phyloP scores from a whole-genome alignment of 108 stramenopile species.

The Nannochloropsis oceanica region DNA sequence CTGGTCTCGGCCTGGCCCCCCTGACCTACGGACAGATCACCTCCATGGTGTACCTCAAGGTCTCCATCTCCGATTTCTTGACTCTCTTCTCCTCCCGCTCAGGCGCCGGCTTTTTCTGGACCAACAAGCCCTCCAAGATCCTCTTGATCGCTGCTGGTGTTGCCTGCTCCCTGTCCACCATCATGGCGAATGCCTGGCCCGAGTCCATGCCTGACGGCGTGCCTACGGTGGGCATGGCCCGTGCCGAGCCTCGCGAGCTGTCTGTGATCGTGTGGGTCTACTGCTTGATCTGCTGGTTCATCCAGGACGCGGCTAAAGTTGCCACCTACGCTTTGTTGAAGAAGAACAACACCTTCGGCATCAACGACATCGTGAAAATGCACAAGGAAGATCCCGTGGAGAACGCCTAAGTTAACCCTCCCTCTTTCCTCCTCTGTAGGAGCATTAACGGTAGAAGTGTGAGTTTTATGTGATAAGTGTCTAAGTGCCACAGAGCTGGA shows the following conservation, averaged over 20 bases:
- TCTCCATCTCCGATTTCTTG: conserved; percentile 24
- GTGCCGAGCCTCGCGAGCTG: neutral
- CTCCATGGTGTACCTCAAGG: conserved; percentile 15
- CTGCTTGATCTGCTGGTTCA: conserved; percentile 9
- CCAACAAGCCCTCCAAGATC: neutral
- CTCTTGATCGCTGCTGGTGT: neutral
- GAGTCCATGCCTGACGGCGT: neutral
- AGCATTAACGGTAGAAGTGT: neutral
- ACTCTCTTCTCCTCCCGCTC: conserved; percentile 17
- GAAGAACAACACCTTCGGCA: conserved; percentile 10
- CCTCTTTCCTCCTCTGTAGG: too few species aligned
- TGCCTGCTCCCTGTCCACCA: conserved; percentile 10
- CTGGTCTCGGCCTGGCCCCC: neutral
- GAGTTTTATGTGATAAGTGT: neutral
- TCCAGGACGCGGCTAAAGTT: conserved; percentile 8
- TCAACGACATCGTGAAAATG: neutral
- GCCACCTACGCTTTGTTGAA: neutral
- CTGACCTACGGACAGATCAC: conserved; percentile 9
- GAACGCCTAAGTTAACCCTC: neutral
- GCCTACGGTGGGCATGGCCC: neutral
- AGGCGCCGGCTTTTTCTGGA: conserved; percentile 15
- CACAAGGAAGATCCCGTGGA: neutral
- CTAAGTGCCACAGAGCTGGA: neutral
- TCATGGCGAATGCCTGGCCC: conserved; percentile 14
- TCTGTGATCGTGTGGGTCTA: conserved; percentile 3